A percentile compares a stretch with the other conserved stretches of the same genome.
Evolutionary conservation across 495 filamentous ascomycete genomes (phyloP).

Genomic region (Talaromyces borbonicus): DNA sequence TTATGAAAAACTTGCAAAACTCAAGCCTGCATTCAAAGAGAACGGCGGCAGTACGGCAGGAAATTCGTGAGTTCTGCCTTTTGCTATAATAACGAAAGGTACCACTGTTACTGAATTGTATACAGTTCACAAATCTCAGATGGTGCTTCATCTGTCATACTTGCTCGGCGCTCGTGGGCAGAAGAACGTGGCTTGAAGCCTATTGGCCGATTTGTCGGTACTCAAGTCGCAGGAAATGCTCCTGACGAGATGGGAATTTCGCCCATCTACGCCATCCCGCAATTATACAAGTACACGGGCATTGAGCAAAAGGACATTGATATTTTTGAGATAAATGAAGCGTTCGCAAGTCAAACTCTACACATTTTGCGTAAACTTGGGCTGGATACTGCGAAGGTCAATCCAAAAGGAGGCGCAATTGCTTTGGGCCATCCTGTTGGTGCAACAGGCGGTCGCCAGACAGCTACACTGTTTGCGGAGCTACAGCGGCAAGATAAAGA

Average conservation of each 20-base stretch:
- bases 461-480: constrained; percentile 64
- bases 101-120: not conserved
- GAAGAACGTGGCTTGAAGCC: constrained; percentile 64
- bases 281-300: constrained; percentile 61
- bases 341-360: constrained; percentile 82
- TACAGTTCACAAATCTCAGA: constrained; percentile 31
- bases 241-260: constrained; percentile 91
- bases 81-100: not conserved
- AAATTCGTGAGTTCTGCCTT: constrained; percentile 16
- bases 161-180: constrained; percentile 75
- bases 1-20: constrained; percentile 59
- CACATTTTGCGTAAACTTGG: constrained; percentile 66
- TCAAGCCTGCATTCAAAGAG: constrained; percentile 70
- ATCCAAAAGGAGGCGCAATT: constrained; percentile 67
- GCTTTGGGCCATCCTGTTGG: constrained; percentile 70
- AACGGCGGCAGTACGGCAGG: constrained; percentile 73
- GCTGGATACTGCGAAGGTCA: constrained; percentile 69
- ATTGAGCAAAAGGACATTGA: constrained; percentile 65
- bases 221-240: constrained; percentile 69
- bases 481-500: constrained; percentile 58
- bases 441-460: constrained; percentile 60
- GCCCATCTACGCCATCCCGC: constrained; percentile 74
- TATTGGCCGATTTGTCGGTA: constrained; percentile 73
- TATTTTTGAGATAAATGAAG: constrained; percentile 83
- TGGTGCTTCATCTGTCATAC: constrained; percentile 61